Evolutionary conservation across 1,139 yeast species (phyloP).

Genomic region (Nadsonia commutata): DNA sequence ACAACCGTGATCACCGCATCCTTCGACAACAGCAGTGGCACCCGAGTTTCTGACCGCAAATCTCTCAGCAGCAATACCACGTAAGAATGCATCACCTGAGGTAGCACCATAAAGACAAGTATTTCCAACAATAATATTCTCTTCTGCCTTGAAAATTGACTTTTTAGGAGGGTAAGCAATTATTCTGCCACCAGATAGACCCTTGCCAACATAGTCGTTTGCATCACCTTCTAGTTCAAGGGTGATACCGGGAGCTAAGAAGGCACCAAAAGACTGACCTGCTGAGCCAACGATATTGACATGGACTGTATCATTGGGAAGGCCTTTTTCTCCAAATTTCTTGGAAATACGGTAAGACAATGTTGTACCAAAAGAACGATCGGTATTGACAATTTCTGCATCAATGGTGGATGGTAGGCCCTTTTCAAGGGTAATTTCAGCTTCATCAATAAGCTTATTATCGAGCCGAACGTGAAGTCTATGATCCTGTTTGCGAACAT

Average conservation of each 20-base stretch:
- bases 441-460: conserved; percentile 89
- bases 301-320: conserved; percentile 92
- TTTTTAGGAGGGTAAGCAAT: conserved; percentile 83
- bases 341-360: conserved; percentile 88
- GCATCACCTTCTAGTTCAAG: conserved; percentile 95
- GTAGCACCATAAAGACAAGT: conserved; percentile 98
- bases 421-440: conserved; percentile 83
- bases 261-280: conserved; percentile 98
- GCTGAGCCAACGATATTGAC: conserved; percentile 88
- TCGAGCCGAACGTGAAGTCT: conserved; percentile 84
- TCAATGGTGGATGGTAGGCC: conserved; percentile 92
- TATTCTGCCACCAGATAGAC: conserved; percentile 88
- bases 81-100: conserved; percentile 80
- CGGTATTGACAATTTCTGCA: conserved; percentile 87
- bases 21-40: conserved; percentile 92
- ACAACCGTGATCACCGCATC: conserved; percentile 97
- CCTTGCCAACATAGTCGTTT: conserved; percentile 95
- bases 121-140: conserved; percentile 92
- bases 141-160: conserved; percentile 82
- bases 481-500: conserved; percentile 90
- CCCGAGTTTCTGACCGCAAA: conserved; percentile 98
- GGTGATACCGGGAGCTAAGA: conserved; percentile 90
- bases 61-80: conserved; percentile 98
- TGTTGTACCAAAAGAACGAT: conserved; percentile 91
- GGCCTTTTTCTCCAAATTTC: conserved; percentile 81